Base-by-base conservation (phyloP, 2,329 filamentous ascomycete genomes). In the Colletotrichum sp. region DNA sequence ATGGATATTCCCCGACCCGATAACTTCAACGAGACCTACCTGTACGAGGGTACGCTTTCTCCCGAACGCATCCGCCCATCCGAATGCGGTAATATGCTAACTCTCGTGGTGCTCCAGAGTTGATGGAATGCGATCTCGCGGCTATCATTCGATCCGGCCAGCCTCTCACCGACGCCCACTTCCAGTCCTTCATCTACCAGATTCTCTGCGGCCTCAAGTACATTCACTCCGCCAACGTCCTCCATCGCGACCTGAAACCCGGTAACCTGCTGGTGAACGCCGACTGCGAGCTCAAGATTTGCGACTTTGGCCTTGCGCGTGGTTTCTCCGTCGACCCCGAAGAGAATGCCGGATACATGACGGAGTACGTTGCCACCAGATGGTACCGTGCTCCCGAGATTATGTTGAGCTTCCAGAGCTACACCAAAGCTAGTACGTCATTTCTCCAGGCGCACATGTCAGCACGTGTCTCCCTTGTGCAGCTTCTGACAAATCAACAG, bases 121-220 rank as follows among this genome's bases (percentile, higher is more conserved):
- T 99, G 85, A 99, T 99, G 97, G 97, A 99, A 84, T 98, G 97
- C 87, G 97, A 99, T 87, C 87, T 99, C 84, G 97, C 97, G 36
- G 97, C 97, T 79, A 99, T 99, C 84, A 98, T 99, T 81, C 93
- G 97, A 79, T 98, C 96, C 56, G 97, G 97, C 77, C 97, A 99
- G 85, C 96, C 97, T 63, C 90, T 99, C 83, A 99, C 97, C 82
- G 97, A 99, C 83, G 97, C 97, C 71, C 97, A 99, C 86, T 99
- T 99, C 89, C 97, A 99, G 87, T 98, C 97, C 68, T 99, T 99
- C 88, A 98, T 99, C 87, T 99, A 99, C 89, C 97, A 99, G 90
- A 99, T 99, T 79, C 94, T 99, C 7, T 98, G 97, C 84, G 97
- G 97, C 78, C 90, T 99, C 80, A 99, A 99, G 89, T 99, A 98